Conservation (phyloP, 768 basidiomycete species). For the Coprinopsis strossmayeri region DNA sequence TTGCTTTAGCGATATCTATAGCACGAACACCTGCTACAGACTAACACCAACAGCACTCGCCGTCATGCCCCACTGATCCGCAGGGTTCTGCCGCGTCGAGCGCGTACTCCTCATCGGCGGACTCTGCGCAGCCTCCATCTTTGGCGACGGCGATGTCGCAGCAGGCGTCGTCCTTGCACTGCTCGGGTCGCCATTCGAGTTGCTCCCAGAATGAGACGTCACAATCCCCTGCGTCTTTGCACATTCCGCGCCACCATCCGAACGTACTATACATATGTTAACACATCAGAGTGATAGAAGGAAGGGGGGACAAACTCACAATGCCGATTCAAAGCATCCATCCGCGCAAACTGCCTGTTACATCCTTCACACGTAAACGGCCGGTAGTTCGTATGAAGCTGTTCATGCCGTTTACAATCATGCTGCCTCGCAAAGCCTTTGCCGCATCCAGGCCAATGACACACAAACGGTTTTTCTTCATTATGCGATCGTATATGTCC, state of each 20-base stretch:
- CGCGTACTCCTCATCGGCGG: not conserved
- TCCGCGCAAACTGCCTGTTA: conserved; percentile 85
- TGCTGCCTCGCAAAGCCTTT: conserved; percentile 94
- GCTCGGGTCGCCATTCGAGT: not conserved
- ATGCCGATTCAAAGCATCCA: conserved; percentile 94
- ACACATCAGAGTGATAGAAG: not conserved
- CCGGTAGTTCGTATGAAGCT: conserved; percentile 86
- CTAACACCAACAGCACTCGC: not conserved
- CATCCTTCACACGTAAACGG: conserved; percentile 94
- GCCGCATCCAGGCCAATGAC: conserved; percentile 90
- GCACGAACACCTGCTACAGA: not conserved
- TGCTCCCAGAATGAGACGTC: not conserved
- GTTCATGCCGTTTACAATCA: conserved; percentile 95
- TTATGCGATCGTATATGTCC: conserved; percentile 94
- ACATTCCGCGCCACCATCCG: conserved; percentile 11
- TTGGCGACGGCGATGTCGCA: not conserved
- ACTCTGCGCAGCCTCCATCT: not conserved
- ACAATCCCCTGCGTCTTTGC: conserved; percentile 5
- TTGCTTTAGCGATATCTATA: too few species aligned
- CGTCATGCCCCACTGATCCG: not conserved
- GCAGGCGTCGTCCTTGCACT: not conserved
- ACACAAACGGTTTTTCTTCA: conserved; percentile 92
- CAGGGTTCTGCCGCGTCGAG: not conserved
- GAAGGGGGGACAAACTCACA: conserved; percentile 45
- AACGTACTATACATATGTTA: conserved; percentile 1